Evolutionary conservation across 768 basidiomycete genomes (phyloP).

Genomic region (Russula sp.): DNA sequence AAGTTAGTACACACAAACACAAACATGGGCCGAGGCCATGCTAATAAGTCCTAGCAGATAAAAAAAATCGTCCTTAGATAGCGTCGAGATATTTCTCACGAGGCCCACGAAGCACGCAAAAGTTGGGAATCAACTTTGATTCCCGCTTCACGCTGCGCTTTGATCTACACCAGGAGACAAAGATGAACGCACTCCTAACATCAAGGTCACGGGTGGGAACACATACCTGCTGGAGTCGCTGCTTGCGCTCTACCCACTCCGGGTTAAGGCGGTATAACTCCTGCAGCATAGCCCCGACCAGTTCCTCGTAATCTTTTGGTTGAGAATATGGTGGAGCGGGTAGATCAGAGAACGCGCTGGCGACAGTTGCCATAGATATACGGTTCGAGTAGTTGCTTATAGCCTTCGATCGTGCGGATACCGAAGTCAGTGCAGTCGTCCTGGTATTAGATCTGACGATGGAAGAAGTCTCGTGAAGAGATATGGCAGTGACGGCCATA

Average conservation of each 20-base stretch:
- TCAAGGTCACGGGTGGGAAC: background rate
- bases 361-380: conserved; percentile 5
- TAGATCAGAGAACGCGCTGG: conserved; percentile 7
- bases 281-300: conserved; percentile 20
- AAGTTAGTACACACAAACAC: conserved; percentile 14
- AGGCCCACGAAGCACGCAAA: conserved; percentile 13
- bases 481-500: conserved; percentile 12
- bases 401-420: conserved; percentile 8
- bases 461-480: conserved; percentile 10
- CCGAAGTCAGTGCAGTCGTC: conserved; percentile 1
- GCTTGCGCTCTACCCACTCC: conserved; percentile 20
- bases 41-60: conserved; percentile 17
- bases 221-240: conserved; percentile 18
- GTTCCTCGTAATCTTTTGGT: conserved; percentile 14
- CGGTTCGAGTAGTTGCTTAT: conserved; percentile 11
- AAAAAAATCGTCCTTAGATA: background rate
- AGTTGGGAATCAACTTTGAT: conserved; percentile 2
- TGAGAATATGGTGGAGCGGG: conserved; percentile 13
- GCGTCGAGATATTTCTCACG: background rate
- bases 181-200: background rate
- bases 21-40: background rate
- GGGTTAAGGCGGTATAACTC: conserved; percentile 20
- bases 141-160: conserved; percentile 14
- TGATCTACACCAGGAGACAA: conserved; percentile 5
- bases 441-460: conserved; percentile 11